Percentiles rank a stretch among this genome's conserved stretches.
Conservation (phyloP, 768 basidiomycete species). For the Tylopilus subfusipes region DNA sequence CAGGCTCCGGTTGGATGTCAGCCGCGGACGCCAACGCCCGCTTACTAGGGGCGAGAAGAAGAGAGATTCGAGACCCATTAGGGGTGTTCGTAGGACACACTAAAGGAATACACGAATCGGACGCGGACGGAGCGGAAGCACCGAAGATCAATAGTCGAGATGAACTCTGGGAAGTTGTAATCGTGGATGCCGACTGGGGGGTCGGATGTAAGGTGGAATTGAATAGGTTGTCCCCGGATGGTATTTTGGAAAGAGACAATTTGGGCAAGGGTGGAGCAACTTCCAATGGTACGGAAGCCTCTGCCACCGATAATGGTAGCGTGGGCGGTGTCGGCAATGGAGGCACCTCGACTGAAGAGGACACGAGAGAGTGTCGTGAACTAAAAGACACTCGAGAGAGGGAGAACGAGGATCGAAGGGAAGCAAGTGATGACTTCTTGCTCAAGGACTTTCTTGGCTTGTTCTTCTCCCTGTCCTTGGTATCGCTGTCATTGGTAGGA, state of each 20-base stretch:
- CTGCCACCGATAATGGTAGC: background rate
- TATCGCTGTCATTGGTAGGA: conserved; percentile 21
- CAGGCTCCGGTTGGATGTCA: conserved; percentile 14
- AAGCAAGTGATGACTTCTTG: conserved; percentile 32
- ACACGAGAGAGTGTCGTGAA: conserved; percentile 21
- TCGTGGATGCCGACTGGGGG: conserved; percentile 28
- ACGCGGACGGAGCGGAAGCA: background rate
- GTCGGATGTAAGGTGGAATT: conserved; percentile 22
- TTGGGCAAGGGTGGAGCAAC: background rate
- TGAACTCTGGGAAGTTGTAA: conserved; percentile 20
- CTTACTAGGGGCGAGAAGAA: conserved; percentile 22
- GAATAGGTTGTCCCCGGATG: conserved; percentile 17
- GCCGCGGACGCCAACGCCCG: conserved; percentile 26
- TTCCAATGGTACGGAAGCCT: background rate
- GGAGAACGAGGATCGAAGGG: conserved; percentile 30
- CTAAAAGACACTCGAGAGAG: conserved; percentile 29
- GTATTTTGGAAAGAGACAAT: conserved; percentile 18
- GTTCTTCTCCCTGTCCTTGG: conserved; percentile 13
- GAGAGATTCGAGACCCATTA: conserved; percentile 20
- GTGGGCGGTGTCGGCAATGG: conserved; percentile 30
- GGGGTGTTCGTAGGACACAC: background rate
- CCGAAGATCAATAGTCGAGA: conserved; percentile 22
- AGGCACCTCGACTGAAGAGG: conserved; percentile 21
- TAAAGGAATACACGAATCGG: conserved; percentile 20
- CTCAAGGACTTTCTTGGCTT: conserved; percentile 17